Percentiles rank a stretch among this genome's conserved stretches.
Evolutionary conservation across 2,329 filamentous ascomycete species (phyloP).

Genomic region (Graphiopsis chlorocephala): DNA sequence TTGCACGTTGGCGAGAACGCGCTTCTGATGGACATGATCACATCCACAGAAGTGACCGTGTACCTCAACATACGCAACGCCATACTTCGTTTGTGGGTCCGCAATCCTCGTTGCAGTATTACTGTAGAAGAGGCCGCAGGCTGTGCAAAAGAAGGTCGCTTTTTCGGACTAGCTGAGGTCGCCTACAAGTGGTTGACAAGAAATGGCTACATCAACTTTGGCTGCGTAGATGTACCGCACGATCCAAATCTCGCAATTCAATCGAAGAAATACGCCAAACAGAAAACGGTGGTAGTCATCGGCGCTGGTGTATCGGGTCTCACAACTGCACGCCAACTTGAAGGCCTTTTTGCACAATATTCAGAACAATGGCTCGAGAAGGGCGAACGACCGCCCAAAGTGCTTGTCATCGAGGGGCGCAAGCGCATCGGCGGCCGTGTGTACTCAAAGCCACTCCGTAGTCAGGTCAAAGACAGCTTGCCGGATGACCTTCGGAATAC

Average conservation of each 20-base stretch:
- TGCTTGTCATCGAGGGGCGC: slow-evolving; percentile 83
- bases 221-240: slow-evolving; percentile 71
- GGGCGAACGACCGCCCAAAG: slow-evolving; percentile 67
- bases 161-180: slow-evolving; percentile 83
- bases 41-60: slow-evolving; percentile 83
- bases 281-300: slow-evolving; percentile 78
- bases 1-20: slow-evolving; percentile 81
- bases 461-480: slow-evolving; percentile 55
- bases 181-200: slow-evolving; percentile 91
- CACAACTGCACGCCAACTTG: slow-evolving; percentile 85
- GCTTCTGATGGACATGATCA: slow-evolving; percentile 77
- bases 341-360: slow-evolving; percentile 81
- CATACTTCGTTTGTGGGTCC: slow-evolving; percentile 84
- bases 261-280: slow-evolving; percentile 46
- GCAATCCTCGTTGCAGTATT: slow-evolving; percentile 79
- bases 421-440: slow-evolving; percentile 86
- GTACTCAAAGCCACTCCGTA: slow-evolving; percentile 73
- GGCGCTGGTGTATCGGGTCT: slow-evolving; percentile 94
- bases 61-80: slow-evolving; percentile 96
- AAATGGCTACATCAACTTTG: slow-evolving; percentile 93
- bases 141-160: slow-evolving; percentile 81
- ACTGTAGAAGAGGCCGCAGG: slow-evolving; percentile 83
- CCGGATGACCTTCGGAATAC: slow-evolving; percentile 64
- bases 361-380: slow-evolving; percentile 62
- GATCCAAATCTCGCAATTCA: slow-evolving; percentile 28